Percentiles rank a stretch among this genome's conserved stretches.
Evolutionary conservation across 305 asterid genomes (phyloP).

Genomic region (Solanum hybrid): DNA sequence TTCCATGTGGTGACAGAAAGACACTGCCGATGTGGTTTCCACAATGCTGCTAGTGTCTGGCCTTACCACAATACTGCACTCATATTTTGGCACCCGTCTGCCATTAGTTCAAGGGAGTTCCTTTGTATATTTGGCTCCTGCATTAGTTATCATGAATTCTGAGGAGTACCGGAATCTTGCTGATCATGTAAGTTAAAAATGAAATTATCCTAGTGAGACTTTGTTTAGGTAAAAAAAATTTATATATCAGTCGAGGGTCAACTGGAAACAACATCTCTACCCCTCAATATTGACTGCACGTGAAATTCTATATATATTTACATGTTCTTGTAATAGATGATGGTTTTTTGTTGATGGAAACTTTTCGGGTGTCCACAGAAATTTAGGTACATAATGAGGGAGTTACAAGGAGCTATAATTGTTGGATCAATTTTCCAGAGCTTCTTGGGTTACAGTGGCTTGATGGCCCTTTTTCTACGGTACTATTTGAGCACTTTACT

Average conservation of each 20-base stretch:
- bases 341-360: background rate
- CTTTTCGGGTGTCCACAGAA: conserved; percentile 32
- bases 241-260: background rate
- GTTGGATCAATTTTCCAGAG: conserved; percentile 81
- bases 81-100: conserved; percentile 84
- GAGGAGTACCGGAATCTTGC: conserved; percentile 80
- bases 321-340: background rate
- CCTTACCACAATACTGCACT: conserved; percentile 67
- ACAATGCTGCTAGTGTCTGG: conserved; percentile 91
- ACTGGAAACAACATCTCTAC: background rate
- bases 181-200: conserved; percentile 63
- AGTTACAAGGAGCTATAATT: conserved; percentile 92
- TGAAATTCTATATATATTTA: background rate
- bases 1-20: conserved; percentile 54
- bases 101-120: conserved; percentile 99
- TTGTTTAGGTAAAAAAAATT: background rate
- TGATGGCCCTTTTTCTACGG: conserved; percentile 81
- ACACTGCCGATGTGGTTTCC: conserved; percentile 84
- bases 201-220: background rate
- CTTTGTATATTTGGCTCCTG: conserved; percentile 93
- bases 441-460: conserved; percentile 84
- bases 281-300: background rate
- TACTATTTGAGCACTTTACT: conserved; percentile 19
- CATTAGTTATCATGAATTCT: conserved; percentile 77
- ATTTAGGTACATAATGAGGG: conserved; percentile 91